Evolutionary conservation across 2,329 filamentous ascomycete species (phyloP).

Genomic region (Diaporthe longicolla): DNA sequence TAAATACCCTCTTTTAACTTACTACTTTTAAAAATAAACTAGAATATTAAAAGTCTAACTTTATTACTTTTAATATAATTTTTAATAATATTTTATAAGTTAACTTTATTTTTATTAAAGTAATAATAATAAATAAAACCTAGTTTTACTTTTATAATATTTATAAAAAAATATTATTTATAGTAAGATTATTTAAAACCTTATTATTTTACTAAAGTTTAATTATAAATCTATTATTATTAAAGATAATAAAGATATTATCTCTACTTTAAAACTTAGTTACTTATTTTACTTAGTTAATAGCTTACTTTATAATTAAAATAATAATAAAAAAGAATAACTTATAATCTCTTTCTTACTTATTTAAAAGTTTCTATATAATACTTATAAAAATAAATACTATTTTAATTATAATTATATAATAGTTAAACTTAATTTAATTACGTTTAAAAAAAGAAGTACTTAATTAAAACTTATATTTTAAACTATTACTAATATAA

Average conservation of each 20-base stretch:
- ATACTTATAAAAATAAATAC: no score
- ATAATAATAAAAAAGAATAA: not conserved
- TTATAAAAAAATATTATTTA: not conserved
- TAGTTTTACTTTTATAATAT: not conserved
- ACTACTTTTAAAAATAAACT: no score
- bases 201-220: not conserved
- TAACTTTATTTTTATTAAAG: not conserved
- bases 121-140: not conserved
- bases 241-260: not conserved
- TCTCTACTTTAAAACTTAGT: not conserved
- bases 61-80: not conserved
- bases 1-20: no score
- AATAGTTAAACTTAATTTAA: no score
- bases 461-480: no score
- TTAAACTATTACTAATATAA: no score
- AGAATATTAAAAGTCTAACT: not conserved
- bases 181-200: not conserved
- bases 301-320: not conserved
- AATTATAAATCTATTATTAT: not conserved
- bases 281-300: not conserved
- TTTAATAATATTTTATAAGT: not conserved
- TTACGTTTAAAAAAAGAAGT: no score
- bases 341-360: not conserved
- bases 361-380: no score
- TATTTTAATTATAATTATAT: no score